Conservation (phyloP, 1,284 basidiomycete species). For the Irpex sp. region DNA sequence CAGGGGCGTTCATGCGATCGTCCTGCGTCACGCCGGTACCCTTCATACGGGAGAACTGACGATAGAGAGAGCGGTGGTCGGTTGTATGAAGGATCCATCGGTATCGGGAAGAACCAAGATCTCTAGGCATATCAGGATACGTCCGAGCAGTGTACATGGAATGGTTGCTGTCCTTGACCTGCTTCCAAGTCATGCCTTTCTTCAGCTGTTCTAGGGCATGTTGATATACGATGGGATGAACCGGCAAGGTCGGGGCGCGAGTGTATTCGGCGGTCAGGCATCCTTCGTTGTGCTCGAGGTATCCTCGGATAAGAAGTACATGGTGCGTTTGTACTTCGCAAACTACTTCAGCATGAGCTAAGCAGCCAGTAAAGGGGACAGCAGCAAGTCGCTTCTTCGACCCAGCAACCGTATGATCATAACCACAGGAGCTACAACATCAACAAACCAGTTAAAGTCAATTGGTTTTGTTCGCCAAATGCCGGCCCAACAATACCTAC, state of each 20-base stretch:
- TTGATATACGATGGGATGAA: slow-evolving; percentile 9
- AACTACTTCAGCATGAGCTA: slow-evolving; percentile 10
- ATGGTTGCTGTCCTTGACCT: background rate
- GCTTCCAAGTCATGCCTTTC: background rate
- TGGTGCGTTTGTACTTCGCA: background rate
- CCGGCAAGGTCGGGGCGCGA: slow-evolving; percentile 2
- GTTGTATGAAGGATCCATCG: background rate
- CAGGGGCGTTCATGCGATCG: too few species aligned
- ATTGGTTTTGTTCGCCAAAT: background rate
- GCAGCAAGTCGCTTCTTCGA: slow-evolving; percentile 1
- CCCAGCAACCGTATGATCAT: background rate
- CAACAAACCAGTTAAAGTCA: background rate
- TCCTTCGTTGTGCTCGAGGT: slow-evolving; percentile 12
- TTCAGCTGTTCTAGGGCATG: slow-evolving; percentile 1
- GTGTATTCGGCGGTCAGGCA: background rate
- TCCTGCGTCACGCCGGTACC: too few species aligned
- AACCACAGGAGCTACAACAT: slow-evolving; percentile 3
- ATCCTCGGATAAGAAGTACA: slow-evolving; percentile 7
- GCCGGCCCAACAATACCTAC: background rate
- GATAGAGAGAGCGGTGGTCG: slow-evolving; percentile 3
- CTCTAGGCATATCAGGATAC: slow-evolving; percentile 1
- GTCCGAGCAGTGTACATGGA: background rate
- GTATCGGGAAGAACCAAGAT: background rate
- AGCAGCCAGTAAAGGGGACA: slow-evolving; percentile 12
- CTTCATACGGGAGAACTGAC: background rate